Evolutionary conservation across 2,329 filamentous ascomycete genomes (phyloP).

Genomic region (Botrytis pseudocinerea): DNA sequence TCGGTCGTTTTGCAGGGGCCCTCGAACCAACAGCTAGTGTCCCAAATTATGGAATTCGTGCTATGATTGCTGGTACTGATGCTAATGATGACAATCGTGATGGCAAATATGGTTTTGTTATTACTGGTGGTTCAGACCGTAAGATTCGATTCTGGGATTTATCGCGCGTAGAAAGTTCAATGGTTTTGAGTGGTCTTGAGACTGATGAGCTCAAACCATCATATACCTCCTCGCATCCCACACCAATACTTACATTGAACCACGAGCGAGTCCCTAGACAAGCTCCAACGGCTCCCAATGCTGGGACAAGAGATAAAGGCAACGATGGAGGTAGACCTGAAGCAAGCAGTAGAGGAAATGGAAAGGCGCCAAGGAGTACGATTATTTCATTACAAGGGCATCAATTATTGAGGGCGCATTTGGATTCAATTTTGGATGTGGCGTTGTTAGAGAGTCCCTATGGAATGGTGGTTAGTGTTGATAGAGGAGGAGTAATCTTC

Average conservation of each 20-base stretch:
- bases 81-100: conserved; percentile 69
- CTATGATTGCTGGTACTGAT: conserved; percentile 72
- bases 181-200: conserved; percentile 76
- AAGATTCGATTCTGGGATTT: conserved; percentile 95
- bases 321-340: conserved; percentile 35
- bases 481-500: conserved; percentile 86
- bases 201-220: conserved; percentile 70
- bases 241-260: conserved; percentile 63
- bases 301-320: conserved; percentile 29
- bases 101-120: conserved; percentile 75
- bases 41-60: conserved; percentile 65
- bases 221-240: conserved; percentile 66
- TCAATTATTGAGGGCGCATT: conserved; percentile 78
- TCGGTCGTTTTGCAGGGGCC: conserved; percentile 77
- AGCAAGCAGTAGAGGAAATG: conserved; percentile 36
- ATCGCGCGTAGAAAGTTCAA: conserved; percentile 72
- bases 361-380: conserved; percentile 67
- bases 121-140: conserved; percentile 86
- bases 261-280: conserved; percentile 52
- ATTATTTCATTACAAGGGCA: conserved; percentile 89
- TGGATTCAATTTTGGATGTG: conserved; percentile 86
- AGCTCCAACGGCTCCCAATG: conserved; percentile 39
- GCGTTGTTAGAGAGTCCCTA: conserved; percentile 87
- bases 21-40: conserved; percentile 59
- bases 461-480: conserved; percentile 87